These are phyloP conservation scores for Aureoboletus auriporus DNA, from an alignment of 768 basidiomycete species.

Conservation along the genomic window DNA sequence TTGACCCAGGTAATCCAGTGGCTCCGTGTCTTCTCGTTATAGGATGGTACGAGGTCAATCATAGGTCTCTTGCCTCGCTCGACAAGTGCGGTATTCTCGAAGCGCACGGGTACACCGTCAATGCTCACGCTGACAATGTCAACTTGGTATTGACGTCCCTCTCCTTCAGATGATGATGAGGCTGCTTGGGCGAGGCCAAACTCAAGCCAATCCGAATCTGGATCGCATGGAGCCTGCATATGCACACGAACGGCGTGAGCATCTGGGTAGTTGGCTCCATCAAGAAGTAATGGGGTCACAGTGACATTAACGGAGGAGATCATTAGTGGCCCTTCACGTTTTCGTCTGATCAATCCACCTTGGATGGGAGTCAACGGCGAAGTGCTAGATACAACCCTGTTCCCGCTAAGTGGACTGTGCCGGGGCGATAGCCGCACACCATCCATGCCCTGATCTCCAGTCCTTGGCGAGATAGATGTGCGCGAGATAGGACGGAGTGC, in stretches of 20 bases:
- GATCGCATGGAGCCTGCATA: conserved; percentile 52
- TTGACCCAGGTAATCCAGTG: conserved; percentile 67
- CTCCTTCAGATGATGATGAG: conserved; percentile 10
- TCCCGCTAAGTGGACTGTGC: conserved; percentile 19
- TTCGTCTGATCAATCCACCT: conserved; percentile 35
- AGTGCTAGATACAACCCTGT: conserved; percentile 10
- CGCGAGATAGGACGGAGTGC: conserved; percentile 41
- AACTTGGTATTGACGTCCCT: conserved; percentile 38
- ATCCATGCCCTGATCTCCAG: conserved; percentile 20
- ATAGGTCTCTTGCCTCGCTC: conserved; percentile 33
- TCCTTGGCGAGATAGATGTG: conserved; percentile 16
- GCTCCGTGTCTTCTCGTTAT: conserved; percentile 52
- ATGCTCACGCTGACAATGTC: conserved; percentile 53
- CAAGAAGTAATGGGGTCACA: conserved; percentile 47
- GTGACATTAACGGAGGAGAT: conserved; percentile 55
- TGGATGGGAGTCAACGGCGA: conserved; percentile 14
- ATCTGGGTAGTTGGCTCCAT: conserved; percentile 27
- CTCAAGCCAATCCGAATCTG: conserved; percentile 71
- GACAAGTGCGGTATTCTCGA: conserved; percentile 45
- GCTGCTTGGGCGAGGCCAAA: conserved; percentile 58
- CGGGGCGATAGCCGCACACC: conserved; percentile 16
- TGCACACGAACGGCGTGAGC: conserved; percentile 58
- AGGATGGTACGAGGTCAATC: conserved; percentile 37
- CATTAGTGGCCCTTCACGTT: conserved; percentile 53
- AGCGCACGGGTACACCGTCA: conserved; percentile 61